Conservation (phyloP, 2,329 filamentous ascomycete species). For the Ophiostoma sp. region DNA sequence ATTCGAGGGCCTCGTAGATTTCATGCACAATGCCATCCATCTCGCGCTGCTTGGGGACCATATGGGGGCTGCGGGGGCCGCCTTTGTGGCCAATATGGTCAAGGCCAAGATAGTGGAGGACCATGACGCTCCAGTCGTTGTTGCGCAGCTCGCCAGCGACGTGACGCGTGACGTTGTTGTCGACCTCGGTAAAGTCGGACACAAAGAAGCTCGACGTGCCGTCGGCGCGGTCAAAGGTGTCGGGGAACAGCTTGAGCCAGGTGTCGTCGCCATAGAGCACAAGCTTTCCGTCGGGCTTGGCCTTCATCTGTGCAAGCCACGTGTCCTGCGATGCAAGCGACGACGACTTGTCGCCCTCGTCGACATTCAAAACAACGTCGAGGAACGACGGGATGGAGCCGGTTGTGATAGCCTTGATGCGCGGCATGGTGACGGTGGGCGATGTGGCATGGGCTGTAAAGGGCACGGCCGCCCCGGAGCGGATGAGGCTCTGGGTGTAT, state of each 20-base stretch:
- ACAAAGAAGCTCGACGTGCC: constrained; percentile 98
- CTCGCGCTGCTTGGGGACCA: constrained; percentile 87
- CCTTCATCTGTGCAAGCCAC: constrained; percentile 90
- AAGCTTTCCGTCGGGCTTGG: constrained; percentile 64
- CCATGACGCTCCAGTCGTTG: constrained; percentile 85
- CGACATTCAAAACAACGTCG: constrained; percentile 93
- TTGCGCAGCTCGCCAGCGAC: constrained; percentile 68
- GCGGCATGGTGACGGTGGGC: constrained; percentile 96
- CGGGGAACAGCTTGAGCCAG: constrained; percentile 94
- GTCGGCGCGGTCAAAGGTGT: constrained; percentile 78
- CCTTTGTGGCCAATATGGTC: constrained; percentile 98
- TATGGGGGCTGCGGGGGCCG: constrained; percentile 76
- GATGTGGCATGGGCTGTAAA: constrained; percentile 96
- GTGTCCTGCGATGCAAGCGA: constrained; percentile 85
- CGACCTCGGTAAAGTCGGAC: constrained; percentile 95
- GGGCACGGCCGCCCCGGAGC: constrained; percentile 74
- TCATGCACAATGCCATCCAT: constrained; percentile 50
- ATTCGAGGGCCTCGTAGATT: constrained; percentile 71
- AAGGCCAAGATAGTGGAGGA: constrained; percentile 90
- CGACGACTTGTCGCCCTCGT: constrained; percentile 87
- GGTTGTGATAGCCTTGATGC: constrained; percentile 94
- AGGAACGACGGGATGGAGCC: constrained; percentile 97
- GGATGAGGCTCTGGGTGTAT: constrained; percentile 88
- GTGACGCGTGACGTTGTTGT: constrained; percentile 94
- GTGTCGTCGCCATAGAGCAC: constrained; percentile 98